Evolutionary conservation across 176 grass and related monocot genomes (phyloP).

Genomic region (Pharus latifolius): DNA sequence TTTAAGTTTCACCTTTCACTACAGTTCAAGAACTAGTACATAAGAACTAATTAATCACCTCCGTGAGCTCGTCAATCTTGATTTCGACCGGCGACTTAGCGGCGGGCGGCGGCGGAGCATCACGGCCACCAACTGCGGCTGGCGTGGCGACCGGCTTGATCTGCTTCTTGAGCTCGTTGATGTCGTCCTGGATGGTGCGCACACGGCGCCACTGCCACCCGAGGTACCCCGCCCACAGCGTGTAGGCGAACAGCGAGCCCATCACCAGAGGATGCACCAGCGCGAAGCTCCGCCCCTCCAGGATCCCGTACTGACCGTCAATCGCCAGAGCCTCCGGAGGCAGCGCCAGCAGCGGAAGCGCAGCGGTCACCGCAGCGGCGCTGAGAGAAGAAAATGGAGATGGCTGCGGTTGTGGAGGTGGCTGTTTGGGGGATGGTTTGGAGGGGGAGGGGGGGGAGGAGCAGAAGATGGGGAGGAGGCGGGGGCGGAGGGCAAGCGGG

Average conservation of each 20-base stretch:
- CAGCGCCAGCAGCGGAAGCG: slow-evolving; percentile 1
- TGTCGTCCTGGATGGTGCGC: slow-evolving; percentile 82
- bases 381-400: background rate
- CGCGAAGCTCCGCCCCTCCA: slow-evolving; percentile 67
- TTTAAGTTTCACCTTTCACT: too few species aligned
- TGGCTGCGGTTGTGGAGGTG: background rate
- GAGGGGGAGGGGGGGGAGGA: background rate
- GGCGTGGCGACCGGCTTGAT: slow-evolving; percentile 36
- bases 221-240: slow-evolving; percentile 85
- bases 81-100: slow-evolving; percentile 35
- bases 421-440: background rate
- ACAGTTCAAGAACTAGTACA: too few species aligned
- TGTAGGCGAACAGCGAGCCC: slow-evolving; percentile 79
- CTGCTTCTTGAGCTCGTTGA: slow-evolving; percentile 86
- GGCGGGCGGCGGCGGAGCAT: background rate
- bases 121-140: slow-evolving; percentile 23
- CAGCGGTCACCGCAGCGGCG: background rate
- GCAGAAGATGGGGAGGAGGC: slow-evolving; percentile 8
- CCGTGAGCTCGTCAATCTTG: slow-evolving; percentile 73
- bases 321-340: slow-evolving; percentile 38
- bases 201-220: slow-evolving; percentile 97
- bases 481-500: slow-evolving; percentile 6
- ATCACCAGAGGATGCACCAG: slow-evolving; percentile 75
- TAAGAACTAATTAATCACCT: slow-evolving; percentile 18
- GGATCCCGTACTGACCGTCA: slow-evolving; percentile 77